Base-by-base conservation (phyloP, 1,139 yeast genomes). In the Kodamaea arcana region DNA sequence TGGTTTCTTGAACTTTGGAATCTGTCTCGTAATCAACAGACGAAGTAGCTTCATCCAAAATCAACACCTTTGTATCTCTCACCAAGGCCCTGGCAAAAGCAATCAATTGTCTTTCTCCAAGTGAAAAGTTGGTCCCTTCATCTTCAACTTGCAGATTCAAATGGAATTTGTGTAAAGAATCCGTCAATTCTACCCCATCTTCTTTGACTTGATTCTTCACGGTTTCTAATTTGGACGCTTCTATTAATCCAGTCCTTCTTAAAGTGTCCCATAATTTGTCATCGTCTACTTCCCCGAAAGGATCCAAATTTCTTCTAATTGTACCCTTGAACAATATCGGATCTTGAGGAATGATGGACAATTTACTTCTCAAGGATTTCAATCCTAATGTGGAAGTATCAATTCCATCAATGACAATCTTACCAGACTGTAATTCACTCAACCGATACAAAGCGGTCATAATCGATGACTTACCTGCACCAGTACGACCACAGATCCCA, bases 41-140 rank as follows among this genome's bases (percentile, higher is more conserved):
- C 0, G 94, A 83, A 0, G 94, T 84, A n/a, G 94, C 94, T 55
- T 84, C 94, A 54, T 84, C 94, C 40, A 84, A 58, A 41, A 84
- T 78, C 44, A 84, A 62, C 38, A 84, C 76, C 50, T 72, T 76
- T 4, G 86, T 67, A 33, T 75, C 70, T 43, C 86, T 72, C n/a
- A 83, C 86, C 42, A 84, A 63, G 0, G 94, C 90, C 45, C 94
- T 71, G 0, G 92, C 86, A 45, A 84, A 70, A 2, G 92, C 83
- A 37, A 84, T 60, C 43, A 84, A 59, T 56, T 84, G 94, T 35
- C 85, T 72, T 56, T 84, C 92, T 30, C 94, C 94, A 20, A 83
- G 65, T 4, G 90, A 82, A 52, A 80, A 82, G 52, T 84, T 84
- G 15, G 70, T 45, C 24, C 94, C 94, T 23, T 82, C 90, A 45